phyloP scores from a whole-genome alignment of 257 asterid genomes.

The Marsdenia floribunda region DNA sequence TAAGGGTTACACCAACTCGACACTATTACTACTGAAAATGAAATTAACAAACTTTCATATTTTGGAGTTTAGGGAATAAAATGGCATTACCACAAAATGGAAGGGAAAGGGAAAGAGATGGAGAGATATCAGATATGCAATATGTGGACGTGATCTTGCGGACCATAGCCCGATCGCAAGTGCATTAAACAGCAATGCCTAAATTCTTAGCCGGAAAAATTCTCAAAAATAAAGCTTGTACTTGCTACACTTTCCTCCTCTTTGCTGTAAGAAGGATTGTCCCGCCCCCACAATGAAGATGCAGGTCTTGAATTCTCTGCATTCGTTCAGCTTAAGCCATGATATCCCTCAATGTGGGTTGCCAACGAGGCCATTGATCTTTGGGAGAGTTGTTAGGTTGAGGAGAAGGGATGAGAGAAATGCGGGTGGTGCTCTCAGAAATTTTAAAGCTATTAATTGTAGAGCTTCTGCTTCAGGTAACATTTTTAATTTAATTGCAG shows the following conservation, averaged over 20 bases:
- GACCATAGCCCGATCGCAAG: neutral
- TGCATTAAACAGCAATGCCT: neutral
- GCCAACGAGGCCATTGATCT: conserved; percentile 40
- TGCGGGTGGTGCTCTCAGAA: conserved; percentile 24
- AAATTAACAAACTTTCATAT: too few species aligned
- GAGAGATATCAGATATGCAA: neutral
- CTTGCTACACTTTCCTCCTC: neutral
- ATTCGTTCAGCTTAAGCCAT: conserved; percentile 43
- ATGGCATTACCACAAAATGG: neutral
- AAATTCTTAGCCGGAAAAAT: neutral
- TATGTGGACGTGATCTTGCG: conserved; percentile 7
- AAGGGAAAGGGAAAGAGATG: neutral
- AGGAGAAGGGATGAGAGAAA: conserved; percentile 25
- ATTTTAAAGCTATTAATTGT: conserved; percentile 32
- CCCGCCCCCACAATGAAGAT: neutral
- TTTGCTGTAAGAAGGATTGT: neutral
- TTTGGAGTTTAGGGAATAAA: too few species aligned
- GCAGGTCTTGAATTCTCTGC: conserved; percentile 38
- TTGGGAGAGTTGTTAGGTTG: conserved; percentile 30
- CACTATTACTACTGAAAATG: too few species aligned
- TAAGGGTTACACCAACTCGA: too few species aligned
- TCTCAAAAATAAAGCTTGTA: neutral
- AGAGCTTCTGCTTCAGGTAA: conserved; percentile 59
- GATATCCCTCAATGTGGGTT: conserved; percentile 43
- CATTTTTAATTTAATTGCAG: neutral